These are phyloP conservation scores for Fusarium pseudograminearum DNA, from an alignment of 2,329 filamentous ascomycete species.

Conservation along the genomic window DNA sequence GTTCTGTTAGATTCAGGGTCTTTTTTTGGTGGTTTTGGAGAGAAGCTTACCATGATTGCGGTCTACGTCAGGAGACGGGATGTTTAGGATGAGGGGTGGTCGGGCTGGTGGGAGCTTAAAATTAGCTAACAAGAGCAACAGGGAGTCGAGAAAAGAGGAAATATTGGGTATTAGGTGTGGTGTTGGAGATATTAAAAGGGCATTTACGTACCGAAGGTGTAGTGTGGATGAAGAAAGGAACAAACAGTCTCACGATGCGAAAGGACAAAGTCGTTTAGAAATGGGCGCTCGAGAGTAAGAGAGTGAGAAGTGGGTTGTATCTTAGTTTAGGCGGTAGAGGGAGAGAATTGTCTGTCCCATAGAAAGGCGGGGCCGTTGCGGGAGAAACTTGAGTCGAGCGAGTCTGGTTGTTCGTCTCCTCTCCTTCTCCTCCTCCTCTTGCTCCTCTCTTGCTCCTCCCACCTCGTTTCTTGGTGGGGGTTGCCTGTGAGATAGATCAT, in stretches of 20 bases:
- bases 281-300: conserved; percentile 31
- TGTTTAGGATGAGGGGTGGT: conserved; percentile 45
- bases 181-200: background rate
- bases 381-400: conserved; percentile 47
- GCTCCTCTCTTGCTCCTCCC: conserved; percentile 10
- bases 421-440: conserved; percentile 36
- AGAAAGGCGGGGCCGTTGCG: conserved; percentile 48
- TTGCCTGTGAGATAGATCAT: conserved; percentile 47
- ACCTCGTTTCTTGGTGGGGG: conserved; percentile 49
- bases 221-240: conserved; percentile 27
- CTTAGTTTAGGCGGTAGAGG: conserved; percentile 43
- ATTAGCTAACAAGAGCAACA: conserved; percentile 43
- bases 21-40: conserved; percentile 23
- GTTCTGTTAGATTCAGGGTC: conserved; percentile 33
- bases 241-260: conserved; percentile 40
- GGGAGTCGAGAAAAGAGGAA: background rate
- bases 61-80: conserved; percentile 50
- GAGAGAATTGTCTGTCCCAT: conserved; percentile 37
- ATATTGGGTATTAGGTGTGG: background rate
- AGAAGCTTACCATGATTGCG: conserved; percentile 57
- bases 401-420: conserved; percentile 18
- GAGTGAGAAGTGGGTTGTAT: conserved; percentile 35
- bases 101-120: conserved; percentile 44
- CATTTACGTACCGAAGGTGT: conserved; percentile 35
- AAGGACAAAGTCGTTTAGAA: conserved; percentile 41